Evolutionary conservation across 2,329 filamentous ascomycete genomes (phyloP), one percentile per base, ranked within the genome.

Genomic region (Furcasterigmium sp.): DNA sequence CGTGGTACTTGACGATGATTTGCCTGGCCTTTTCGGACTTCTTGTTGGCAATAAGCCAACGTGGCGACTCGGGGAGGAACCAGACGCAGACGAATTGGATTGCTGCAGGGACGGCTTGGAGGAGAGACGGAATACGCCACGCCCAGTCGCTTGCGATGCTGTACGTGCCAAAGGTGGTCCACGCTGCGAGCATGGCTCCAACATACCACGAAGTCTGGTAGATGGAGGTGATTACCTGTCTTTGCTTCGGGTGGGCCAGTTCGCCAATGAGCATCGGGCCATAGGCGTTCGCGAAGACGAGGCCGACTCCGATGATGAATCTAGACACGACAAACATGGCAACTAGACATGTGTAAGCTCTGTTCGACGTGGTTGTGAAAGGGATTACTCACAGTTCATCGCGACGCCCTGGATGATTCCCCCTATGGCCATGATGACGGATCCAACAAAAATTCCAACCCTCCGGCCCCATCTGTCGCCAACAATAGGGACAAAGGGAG

Each of bases 11-110:
- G 6, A 20, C 20, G 4, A 54, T 34, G 46, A 61, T 45, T 47
- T 21, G 21, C 7, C 21, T 29, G 1, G 48, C 44, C 21, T 46
- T 39, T n/a, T 43, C 36, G 4, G 17, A 19, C 9, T 28, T 29
- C 4, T 38, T 42, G 4, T 45, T 36, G 17, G 39, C 25, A 10
- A 46, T 21, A 10, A 51, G 46, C 43, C 44, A 51, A 26, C 46
- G 35, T 15, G 68, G 68, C 5, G 65, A 68, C 44, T 46, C 37
- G 3, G 25, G 25, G 17, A 39, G 37, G 17, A 45, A 50, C 21
- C 74, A 54, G 49, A 91, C 90, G 42, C 88, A 71, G 0, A 76
- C 32, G 29, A 73, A 63, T 28, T 80, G 72, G 9, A 81, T 51
- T 0, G 56, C 41, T 13, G 25, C 62, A 37, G 47, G 41, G 18